Percentiles rank a stretch among this genome's conserved stretches.
Conservation (phyloP, 2,329 filamentous ascomycete genomes). For the Cladophialophora bantiana region DNA sequence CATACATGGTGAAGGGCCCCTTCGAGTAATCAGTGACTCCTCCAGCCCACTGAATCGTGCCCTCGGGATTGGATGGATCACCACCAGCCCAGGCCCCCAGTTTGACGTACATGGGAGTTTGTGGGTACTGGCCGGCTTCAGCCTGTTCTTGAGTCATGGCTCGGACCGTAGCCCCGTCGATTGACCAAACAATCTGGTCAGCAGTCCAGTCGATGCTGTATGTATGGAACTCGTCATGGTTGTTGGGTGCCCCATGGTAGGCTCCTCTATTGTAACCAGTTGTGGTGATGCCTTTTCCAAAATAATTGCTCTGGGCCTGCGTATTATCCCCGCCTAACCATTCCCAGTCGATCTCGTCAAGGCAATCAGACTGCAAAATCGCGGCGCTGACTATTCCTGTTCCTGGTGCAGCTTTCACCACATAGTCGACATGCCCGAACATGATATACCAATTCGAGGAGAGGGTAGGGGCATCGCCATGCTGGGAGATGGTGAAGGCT, state of each 20-base stretch:
- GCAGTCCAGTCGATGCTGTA: conserved; percentile 70
- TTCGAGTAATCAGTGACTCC: conserved; percentile 70
- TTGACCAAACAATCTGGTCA: conserved; percentile 68
- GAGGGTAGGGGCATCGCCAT: conserved; percentile 85
- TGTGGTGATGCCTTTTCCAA: conserved; percentile 83
- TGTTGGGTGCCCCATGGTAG: conserved; percentile 72
- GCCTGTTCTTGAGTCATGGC: conserved; percentile 68
- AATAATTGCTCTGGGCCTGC: conserved; percentile 96
- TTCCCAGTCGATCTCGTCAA: conserved; percentile 98
- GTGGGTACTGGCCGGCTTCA: conserved; percentile 68
- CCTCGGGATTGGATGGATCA: conserved; percentile 48
- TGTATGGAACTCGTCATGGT: conserved; percentile 56
- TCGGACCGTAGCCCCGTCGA: conserved; percentile 69
- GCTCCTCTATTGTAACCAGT: conserved; percentile 85
- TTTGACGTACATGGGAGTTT: conserved; percentile 76
- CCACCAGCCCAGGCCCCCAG: conserved; percentile 75
- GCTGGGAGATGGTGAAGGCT: conserved; percentile 76
- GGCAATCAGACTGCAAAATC: conserved; percentile 85
- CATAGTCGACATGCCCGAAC: conserved; percentile 91
- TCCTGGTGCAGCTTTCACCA: conserved; percentile 84
- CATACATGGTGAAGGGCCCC: conserved; percentile 76
- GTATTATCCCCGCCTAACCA: conserved; percentile 81
- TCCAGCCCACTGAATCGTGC: conserved; percentile 73
- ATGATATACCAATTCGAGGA: conserved; percentile 97
- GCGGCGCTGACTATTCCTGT: conserved; percentile 91